Evolutionary conservation across 2,329 filamentous ascomycete genomes (phyloP).

Genomic region (Colletotrichum lini): DNA sequence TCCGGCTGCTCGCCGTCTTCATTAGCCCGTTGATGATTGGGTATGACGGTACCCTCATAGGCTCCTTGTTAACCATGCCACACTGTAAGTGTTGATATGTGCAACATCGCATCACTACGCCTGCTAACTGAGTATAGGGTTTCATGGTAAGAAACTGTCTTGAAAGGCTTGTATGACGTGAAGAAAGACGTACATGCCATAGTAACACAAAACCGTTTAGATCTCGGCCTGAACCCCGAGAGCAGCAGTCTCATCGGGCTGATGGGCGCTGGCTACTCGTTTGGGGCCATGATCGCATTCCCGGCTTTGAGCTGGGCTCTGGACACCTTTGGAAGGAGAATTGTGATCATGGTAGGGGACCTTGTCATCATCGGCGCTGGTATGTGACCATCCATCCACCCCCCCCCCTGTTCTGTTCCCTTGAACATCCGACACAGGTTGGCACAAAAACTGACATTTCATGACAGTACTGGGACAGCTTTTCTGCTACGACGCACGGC

Average conservation of each 20-base stretch:
- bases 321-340: slow-evolving; percentile 12
- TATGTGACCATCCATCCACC: neutral
- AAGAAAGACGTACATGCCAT: neutral
- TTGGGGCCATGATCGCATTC: slow-evolving; percentile 15
- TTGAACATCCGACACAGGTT: neutral
- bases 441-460: neutral
- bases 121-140: neutral
- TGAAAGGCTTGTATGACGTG: neutral
- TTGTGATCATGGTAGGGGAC: slow-evolving; percentile 20
- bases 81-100: slow-evolving; percentile 8
- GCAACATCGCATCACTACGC: neutral
- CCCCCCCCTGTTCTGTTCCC: neutral
- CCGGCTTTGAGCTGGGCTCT: neutral
- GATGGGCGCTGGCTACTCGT: slow-evolving; percentile 14
- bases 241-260: slow-evolving; percentile 15
- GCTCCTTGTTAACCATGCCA: slow-evolving; percentile 9
- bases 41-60: slow-evolving; percentile 25
- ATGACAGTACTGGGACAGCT: slow-evolving; percentile 11
- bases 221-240: slow-evolving; percentile 5
- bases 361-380: slow-evolving; percentile 13
- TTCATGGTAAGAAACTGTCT: neutral
- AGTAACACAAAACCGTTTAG: neutral
- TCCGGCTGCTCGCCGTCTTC: slow-evolving; percentile 25
- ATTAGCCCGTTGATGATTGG: slow-evolving; percentile 27
- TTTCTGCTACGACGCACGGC: slow-evolving; percentile 5